These are phyloP conservation scores for Pugionium cornutum DNA, from an alignment of 345 rosid species.

Conservation along the genomic window DNA sequence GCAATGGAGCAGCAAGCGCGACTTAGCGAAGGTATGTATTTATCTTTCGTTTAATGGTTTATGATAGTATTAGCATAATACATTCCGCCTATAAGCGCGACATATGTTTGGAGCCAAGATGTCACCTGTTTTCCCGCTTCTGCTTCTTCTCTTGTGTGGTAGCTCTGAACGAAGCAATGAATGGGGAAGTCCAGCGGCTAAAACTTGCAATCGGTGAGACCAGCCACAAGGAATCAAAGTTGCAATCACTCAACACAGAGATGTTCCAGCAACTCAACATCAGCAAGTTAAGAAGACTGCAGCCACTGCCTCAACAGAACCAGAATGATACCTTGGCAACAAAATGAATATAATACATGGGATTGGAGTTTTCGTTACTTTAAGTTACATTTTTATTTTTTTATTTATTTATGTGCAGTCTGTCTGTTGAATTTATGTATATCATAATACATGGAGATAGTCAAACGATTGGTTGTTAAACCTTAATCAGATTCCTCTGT, in stretches of 20 bases:
- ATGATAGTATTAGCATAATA: no score
- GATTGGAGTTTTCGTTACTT: no score
- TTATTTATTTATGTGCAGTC: no score
- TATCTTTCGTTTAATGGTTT: not conserved
- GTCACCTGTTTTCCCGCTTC: no score
- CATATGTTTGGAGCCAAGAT: no score
- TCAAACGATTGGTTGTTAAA: no score
- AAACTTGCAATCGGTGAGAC: constrained; percentile 41
- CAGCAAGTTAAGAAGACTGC: constrained; percentile 27
- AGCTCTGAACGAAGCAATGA: constrained; percentile 61
- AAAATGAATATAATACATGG: constrained; percentile 22
- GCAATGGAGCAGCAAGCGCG: constrained; percentile 98
- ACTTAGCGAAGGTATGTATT: constrained; percentile 74
- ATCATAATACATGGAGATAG: no score
- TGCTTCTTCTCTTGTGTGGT: constrained; percentile 1
- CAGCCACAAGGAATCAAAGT: constrained; percentile 39
- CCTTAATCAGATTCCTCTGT: no score
- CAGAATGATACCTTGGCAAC: constrained; percentile 49
- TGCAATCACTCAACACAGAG: constrained; percentile 38
- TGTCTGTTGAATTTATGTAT: no score
- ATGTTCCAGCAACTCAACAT: constrained; percentile 45
- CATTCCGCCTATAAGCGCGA: no score
- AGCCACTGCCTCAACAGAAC: constrained; percentile 42
- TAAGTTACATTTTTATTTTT: no score
- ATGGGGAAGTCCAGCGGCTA: constrained; percentile 52